These are phyloP conservation scores for Endocladia muricata DNA, from an alignment of 31 red algal species.

Conservation along the genomic window DNA sequence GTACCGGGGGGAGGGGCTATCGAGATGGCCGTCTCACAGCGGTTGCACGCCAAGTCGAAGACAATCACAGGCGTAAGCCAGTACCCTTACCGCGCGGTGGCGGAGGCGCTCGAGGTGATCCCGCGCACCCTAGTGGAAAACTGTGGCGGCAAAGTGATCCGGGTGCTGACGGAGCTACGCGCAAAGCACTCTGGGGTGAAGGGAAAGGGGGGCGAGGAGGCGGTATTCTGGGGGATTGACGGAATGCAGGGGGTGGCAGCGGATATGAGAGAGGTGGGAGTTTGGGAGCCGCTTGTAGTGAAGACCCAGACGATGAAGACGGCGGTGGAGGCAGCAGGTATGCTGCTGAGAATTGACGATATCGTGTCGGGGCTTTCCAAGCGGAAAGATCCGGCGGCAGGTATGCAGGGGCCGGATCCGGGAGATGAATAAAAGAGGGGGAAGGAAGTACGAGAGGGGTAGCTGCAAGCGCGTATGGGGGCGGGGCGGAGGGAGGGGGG, in stretches of 20 bases:
- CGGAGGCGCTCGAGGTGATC: conserved; percentile 95
- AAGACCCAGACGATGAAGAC: conserved; percentile 98
- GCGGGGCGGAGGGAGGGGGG: too few species aligned
- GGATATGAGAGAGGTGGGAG: conserved; percentile 71
- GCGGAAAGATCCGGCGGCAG: conserved; percentile 52
- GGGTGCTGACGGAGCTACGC: conserved; percentile 85
- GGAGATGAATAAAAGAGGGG: conserved; percentile 2
- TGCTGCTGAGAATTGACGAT: conserved; percentile 97
- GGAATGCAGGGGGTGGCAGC: conserved; percentile 81
- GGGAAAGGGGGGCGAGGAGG: conserved; percentile 12
- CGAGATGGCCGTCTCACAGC: conserved; percentile 86
- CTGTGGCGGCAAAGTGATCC: conserved; percentile 92
- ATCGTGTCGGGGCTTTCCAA: conserved; percentile 88
- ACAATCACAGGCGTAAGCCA: conserved; percentile 79
- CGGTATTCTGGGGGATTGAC: conserved; percentile 79
- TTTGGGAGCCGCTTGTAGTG: conserved; percentile 89
- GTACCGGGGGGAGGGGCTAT: conserved; percentile 93
- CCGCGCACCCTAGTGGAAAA: conserved; percentile 93
- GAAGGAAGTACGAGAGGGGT: too few species aligned
- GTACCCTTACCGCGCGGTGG: conserved; percentile 83
- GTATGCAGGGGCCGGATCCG: not conserved
- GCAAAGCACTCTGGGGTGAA: conserved; percentile 71
- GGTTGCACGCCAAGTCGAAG: conserved; percentile 68
- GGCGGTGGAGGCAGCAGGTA: conserved; percentile 85
- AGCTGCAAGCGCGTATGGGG: too few species aligned